Percentiles rank a stretch among this genome's conserved stretches.
Conservation (phyloP, 2,329 filamentous ascomycete species). For the Samsoniella hepiali region DNA sequence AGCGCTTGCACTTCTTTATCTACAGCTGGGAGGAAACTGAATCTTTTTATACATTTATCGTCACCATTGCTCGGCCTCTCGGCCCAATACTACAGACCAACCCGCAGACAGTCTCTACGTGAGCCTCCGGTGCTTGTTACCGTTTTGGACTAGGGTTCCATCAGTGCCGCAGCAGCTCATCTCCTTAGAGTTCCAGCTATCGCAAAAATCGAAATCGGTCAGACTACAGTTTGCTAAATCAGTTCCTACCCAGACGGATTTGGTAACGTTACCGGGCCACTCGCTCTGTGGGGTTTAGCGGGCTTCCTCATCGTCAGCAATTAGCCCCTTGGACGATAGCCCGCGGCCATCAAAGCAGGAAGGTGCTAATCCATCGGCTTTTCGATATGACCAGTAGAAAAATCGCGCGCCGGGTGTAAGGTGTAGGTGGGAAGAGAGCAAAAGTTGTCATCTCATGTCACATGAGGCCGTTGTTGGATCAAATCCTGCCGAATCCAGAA, state of each 20-base stretch:
- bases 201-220: background rate
- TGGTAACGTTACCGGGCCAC: constrained; percentile 3
- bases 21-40: background rate
- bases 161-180: background rate
- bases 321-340: background rate
- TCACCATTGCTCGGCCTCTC: background rate
- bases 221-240: background rate
- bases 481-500: background rate
- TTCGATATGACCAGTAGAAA: background rate
- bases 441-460: background rate
- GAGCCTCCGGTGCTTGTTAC: background rate
- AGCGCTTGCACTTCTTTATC: background rate
- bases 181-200: background rate
- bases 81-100: background rate
- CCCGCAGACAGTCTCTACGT: background rate
- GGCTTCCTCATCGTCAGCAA: background rate
- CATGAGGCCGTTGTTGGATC: background rate
- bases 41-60: background rate
- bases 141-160: background rate
- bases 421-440: background rate
- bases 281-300: background rate
- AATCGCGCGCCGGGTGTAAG: background rate
- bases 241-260: background rate
- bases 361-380: background rate
- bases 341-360: background rate